Base-by-base conservation (phyloP, 176 grass and related monocot genomes). In the Ampelocalamus luodianensis region DNA sequence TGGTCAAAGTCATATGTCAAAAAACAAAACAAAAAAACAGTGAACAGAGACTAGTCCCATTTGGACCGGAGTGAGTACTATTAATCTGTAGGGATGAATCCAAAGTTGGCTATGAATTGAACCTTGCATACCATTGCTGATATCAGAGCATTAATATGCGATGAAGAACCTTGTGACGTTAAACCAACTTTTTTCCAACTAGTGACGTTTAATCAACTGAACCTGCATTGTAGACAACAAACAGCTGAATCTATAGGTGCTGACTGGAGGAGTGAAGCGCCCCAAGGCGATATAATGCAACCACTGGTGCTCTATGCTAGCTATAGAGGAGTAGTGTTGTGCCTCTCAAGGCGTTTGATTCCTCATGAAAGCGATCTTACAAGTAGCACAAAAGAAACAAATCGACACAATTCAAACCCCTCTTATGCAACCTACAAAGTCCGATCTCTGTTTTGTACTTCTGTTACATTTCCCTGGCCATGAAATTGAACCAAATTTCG, bases 321-420 rank as follows among this genome's bases (percentile, higher is more conserved):
- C 16, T 44, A 40, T 38, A 65, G 14, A 46, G 18, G 23, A 40
- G 1, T 65, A 54, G 73, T 10, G 42, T 11, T 83, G 73, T 16
- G 74, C 80, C 34, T 83, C 80, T 78, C 86, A 44, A 83, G 86
- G 65, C 65, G n/a, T 66, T 66, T 45, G 44, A 62, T 63, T 39
- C 79, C 50, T 18, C 11, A 26, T 45, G 36, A 46, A 67, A 58
- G 5, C 13, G 32, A 64, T 43, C 38, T 24, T 81, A 16, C 59
- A 69, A 24, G 50, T 17, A 63, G 5, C 20, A 66, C 44, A 23
- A 6, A 18, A 4, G 6, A 22, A 15, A 18, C 1, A 7, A 18
- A 39, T 42, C 23, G 8, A 42, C 65, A 69, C 20, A 13, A 40
- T 69, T 68, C 22, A 42, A 70, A 17, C n/a, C 49, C 23, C 20